Base-by-base conservation (phyloP, 352 stramenopile genomes). In the Plasmopara viticola region DNA sequence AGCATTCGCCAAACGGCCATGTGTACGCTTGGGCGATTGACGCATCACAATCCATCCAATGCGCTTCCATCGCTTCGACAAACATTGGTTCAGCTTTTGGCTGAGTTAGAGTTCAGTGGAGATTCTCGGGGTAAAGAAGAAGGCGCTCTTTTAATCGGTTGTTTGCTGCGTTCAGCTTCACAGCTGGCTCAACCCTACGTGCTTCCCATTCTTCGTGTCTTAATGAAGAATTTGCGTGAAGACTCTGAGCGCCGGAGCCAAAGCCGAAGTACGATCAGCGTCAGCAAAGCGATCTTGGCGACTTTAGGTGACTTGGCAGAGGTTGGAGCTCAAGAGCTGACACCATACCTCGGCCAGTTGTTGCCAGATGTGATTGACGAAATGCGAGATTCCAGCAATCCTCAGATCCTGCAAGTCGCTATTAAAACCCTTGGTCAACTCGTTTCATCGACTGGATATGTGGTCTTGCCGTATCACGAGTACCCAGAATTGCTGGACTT, bases 191-290 rank as follows among this genome's bases (percentile, higher is more conserved):
- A 91, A 54, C 84, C 84, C 2, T 94, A 94, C 35, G 84, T 93
- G 13, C 68, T 94, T 6, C 84, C 84, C 15, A 94, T 91, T 46
- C 51, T 94, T 15, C 83, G 84, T 34, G 84, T 84, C 15, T 57
- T 94, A 39, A 93, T 93, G 78, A 90, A 93, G 53, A 94, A 94
- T 54, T 44, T 94, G 30, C 80, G 84, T 15, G 77, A 92, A 68
- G 84, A 94, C 40, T 89, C 82, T 4, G 79, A 74, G 28, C 58
- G 68, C 13, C 70, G 80, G 31, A 83, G 70, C 35, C 79, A 83
- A 39, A 90, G 77, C 51, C 73, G 77, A 38, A 90, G 81, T 34
- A 94, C 74, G 0, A 60, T 90, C 30, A 86, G 70, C 34, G 80
- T 93, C 34, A 94, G 83, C 68, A 87, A 87, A 60, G 82, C 84